A percentile compares a stretch with the other conserved stretches of the same genome.
Evolutionary conservation across 805 yeast genomes (phyloP).

Genomic region (Metschnikowia kunwiensis): DNA sequence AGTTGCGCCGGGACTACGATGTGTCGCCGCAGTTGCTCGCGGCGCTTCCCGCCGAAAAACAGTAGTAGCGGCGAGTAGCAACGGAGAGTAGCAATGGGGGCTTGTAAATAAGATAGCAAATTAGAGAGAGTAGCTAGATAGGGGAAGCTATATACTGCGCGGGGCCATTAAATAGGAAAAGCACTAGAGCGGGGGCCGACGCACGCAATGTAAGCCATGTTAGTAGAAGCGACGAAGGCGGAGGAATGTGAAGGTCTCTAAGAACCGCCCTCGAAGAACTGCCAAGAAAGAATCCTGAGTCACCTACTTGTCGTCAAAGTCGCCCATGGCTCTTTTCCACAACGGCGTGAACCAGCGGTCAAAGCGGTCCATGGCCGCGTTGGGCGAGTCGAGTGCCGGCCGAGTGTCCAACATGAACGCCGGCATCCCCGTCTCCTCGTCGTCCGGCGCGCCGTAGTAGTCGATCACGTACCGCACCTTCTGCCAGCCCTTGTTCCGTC

Average conservation of each 20-base stretch:
- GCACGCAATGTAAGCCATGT: no score
- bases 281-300: no score
- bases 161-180: no score
- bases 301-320: constrained; percentile 20
- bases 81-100: no score
- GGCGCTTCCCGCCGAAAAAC: constrained; percentile 1
- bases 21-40: constrained; percentile 19
- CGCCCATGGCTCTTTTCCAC: constrained; percentile 71
- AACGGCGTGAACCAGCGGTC: constrained; percentile 63
- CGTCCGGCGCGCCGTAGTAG: constrained; percentile 95
- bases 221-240: no score
- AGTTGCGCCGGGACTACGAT: constrained; percentile 16
- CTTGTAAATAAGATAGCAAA: no score
- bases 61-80: no score
- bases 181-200: no score
- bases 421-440: constrained; percentile 80
- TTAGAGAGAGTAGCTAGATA: no score
- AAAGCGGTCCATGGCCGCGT: constrained; percentile 66
- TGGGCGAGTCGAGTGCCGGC: constrained; percentile 79
- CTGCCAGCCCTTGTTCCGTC: constrained; percentile 50
- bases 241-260: no score
- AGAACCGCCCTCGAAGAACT: no score
- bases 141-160: no score
- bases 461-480: constrained; percentile 88
- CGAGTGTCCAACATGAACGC: constrained; percentile 90